phyloP scores from a whole-genome alignment of 768 basidiomycete species.

The Lactarius quietus region DNA sequence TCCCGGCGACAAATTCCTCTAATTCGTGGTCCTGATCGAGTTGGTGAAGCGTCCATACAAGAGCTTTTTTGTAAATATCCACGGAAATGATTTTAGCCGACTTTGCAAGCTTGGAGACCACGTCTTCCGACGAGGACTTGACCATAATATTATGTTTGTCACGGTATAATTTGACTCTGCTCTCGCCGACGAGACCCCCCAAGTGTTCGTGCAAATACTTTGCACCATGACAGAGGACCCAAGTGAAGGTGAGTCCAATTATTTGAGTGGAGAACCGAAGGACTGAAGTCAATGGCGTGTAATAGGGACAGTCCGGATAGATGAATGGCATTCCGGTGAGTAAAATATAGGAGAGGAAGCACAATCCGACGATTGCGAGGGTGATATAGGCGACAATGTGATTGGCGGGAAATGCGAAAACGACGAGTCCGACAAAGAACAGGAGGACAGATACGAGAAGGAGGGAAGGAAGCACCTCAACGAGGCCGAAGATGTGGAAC shows the following conservation, averaged over 20 bases:
- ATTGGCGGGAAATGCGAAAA: constrained; percentile 4
- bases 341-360: not conserved
- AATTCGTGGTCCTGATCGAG: not conserved
- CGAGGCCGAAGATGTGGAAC: not conserved
- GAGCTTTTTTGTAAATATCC: not conserved
- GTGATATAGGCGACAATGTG: not conserved
- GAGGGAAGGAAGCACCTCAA: not conserved
- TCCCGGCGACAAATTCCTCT: not conserved
- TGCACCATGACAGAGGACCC: not conserved
- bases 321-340: constrained; percentile 7
- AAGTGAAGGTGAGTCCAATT: not conserved
- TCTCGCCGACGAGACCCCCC: not conserved
- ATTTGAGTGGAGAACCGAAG: not conserved
- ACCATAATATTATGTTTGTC: not conserved
- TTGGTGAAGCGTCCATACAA: not conserved
- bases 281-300: not conserved
- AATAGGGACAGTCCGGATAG: constrained; percentile 16
- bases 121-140: not conserved
- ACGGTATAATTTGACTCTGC: not conserved
- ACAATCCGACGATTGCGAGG: not conserved
- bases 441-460: constrained; percentile 2
- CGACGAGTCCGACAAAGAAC: constrained; percentile 11
- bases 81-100: not conserved
- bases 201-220: not conserved
- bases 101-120: not conserved